phyloP scores from a whole-genome alignment of 495 filamentous ascomycete species.

The Ascodesmis nigricans region DNA sequence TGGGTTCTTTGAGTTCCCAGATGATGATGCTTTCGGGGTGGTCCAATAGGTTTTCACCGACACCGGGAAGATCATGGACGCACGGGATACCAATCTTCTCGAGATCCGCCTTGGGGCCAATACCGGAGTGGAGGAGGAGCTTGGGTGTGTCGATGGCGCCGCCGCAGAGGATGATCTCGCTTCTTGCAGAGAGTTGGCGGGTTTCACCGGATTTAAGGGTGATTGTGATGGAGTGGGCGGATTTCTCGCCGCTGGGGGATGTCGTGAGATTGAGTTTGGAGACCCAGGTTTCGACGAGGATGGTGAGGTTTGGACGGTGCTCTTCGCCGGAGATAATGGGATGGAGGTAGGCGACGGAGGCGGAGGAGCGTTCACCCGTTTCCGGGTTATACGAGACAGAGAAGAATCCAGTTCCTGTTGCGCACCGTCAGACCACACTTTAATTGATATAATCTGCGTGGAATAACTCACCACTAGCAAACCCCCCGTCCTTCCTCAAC shows the following conservation, averaged over 20 bases:
- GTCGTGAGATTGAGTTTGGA: slow-evolving; percentile 43
- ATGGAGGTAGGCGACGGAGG: slow-evolving; percentile 70
- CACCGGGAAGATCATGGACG: slow-evolving; percentile 47
- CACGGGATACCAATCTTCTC: slow-evolving; percentile 41
- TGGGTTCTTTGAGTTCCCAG: slow-evolving; percentile 60
- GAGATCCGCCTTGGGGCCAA: slow-evolving; percentile 48
- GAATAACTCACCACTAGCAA: slow-evolving; percentile 49
- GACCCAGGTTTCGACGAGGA: slow-evolving; percentile 63
- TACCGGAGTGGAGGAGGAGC: slow-evolving; percentile 52
- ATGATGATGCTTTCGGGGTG: slow-evolving; percentile 62
- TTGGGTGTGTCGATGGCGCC: slow-evolving; percentile 59
- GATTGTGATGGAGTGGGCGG: slow-evolving; percentile 42
- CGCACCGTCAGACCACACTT: too few species aligned
- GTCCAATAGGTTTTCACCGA: slow-evolving; percentile 61
- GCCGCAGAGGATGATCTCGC: slow-evolving; percentile 55
- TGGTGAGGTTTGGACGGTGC: slow-evolving; percentile 52
- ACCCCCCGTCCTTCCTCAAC: slow-evolving; percentile 41
- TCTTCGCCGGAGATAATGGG: slow-evolving; percentile 58
- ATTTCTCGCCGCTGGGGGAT: slow-evolving; percentile 24
- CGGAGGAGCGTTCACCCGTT: slow-evolving; percentile 52
- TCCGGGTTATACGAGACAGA: slow-evolving; percentile 66
- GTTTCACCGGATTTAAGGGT: slow-evolving; percentile 41
- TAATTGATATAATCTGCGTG: too few species aligned
- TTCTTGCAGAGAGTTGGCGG: slow-evolving; percentile 36
- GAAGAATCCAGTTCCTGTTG: slow-evolving; percentile 79